Conservation (phyloP, 352 stramenopile species). For the Pythium chondricola region DNA sequence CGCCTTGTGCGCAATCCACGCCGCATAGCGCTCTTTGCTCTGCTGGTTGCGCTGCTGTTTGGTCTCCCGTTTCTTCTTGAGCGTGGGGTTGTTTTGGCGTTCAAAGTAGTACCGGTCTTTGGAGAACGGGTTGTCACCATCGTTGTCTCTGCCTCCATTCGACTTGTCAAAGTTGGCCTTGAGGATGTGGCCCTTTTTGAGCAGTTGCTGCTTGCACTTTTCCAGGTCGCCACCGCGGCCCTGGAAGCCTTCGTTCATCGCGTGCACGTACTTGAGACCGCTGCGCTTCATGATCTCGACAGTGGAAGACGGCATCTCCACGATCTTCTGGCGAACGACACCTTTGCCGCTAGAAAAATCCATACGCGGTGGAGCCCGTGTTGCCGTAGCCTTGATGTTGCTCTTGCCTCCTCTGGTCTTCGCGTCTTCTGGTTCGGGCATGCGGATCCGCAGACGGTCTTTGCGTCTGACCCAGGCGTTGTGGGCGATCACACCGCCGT, state of each 20-base stretch:
- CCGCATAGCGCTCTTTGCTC: conserved; percentile 64
- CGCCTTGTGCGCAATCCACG: conserved; percentile 77
- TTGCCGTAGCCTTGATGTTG: conserved; percentile 7
- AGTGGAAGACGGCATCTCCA: conserved; percentile 57
- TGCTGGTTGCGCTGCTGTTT: conserved; percentile 42
- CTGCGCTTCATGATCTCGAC: conserved; percentile 72
- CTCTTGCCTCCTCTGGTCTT: conserved; percentile 14
- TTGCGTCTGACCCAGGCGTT: conserved; percentile 77
- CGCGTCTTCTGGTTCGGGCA: too few species aligned
- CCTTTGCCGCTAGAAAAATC: conserved; percentile 70
- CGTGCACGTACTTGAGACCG: conserved; percentile 78
- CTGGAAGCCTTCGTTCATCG: conserved; percentile 84
- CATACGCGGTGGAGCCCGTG: conserved; percentile 44
- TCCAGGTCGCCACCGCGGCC: conserved; percentile 77
- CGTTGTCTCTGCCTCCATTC: conserved; percentile 22
- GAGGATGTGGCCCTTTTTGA: conserved; percentile 72
- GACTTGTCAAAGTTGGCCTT: conserved; percentile 56
- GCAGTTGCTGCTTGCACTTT: conserved; percentile 62
- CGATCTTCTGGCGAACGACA: conserved; percentile 47
- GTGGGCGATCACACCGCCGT: conserved; percentile 67
- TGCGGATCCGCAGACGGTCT: conserved; percentile 62
- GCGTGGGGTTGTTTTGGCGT: conserved; percentile 48
- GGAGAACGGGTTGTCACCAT: conserved; percentile 46
- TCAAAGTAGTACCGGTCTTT: conserved; percentile 74
- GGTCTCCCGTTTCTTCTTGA: conserved; percentile 43